Base-by-base conservation (phyloP, 2,329 filamentous ascomycete species). In the Talaromyces sp. region DNA sequence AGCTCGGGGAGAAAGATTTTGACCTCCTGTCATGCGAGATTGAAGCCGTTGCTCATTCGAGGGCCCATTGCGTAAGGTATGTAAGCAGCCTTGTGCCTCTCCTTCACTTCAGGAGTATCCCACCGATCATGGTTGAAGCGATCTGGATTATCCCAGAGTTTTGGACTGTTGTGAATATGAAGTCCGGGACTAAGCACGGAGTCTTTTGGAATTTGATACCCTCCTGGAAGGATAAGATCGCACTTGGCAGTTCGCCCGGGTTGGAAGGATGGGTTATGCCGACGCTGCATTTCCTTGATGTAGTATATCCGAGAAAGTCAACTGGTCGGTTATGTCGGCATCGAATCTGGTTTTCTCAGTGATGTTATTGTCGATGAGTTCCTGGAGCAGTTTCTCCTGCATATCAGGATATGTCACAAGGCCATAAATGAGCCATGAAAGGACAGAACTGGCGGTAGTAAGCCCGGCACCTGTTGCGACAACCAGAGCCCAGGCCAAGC, bases 201-300 rank as follows among this genome's bases (percentile, higher is more conserved):
- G 55, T 78, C 81, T 47, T 76, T 75, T 19, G 82, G 79, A 0
- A 87, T 60, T 51, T 75, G 77, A 72, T 85, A 86, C 1, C 83
- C 84, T 0, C 84, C 84, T 0, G 84, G 84, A 0, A 87, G 70
- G 17, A 87, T 73, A 52, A 83, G 70, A 60, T 86, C 83, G 3
- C 71, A 70, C 55, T 80, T 80, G 4, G 83, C 72, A 1, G 81
- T 86, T 29, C 84, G 80, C 1, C 74, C 84, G 0, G 84, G 82
- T 61, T 87, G 84, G 70, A 80, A 86, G 0, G 81, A 83, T 0
- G 84, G 82, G 66, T 83, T 86, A 70, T 86, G 84, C 3, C 75
- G 74, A 2, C 84, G 77, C 63, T 84, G 83, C 1, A 78, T 83
- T 65, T 86, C 84, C 67, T 86, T 86, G 73, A 86, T 71, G 65